phyloP scores from a whole-genome alignment of 1,284 basidiomycete genomes.

The Irpex sp. region DNA sequence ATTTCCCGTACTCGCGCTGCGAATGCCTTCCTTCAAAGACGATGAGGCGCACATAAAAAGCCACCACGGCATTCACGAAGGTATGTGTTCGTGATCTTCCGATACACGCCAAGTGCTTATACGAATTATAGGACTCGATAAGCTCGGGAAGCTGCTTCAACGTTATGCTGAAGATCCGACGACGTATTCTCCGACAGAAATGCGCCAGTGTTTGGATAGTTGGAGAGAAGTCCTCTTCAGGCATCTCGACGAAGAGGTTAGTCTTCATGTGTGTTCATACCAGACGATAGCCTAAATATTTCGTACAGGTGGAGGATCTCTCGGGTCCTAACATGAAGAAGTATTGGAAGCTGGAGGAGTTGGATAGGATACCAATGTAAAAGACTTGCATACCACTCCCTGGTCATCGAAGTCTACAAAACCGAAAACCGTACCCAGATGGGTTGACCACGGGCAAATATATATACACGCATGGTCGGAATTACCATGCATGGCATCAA shows the following conservation, averaged over 20 bases:
- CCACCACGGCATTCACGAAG: conserved; percentile 67
- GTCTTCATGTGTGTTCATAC: conserved; percentile 27
- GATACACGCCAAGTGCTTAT: not conserved
- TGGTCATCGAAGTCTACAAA: too few relatives aligned
- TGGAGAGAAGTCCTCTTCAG: conserved; percentile 63
- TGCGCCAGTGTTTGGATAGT: conserved; percentile 57
- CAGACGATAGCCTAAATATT: not conserved
- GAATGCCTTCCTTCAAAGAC: conserved; percentile 57
- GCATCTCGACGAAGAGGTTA: conserved; percentile 62
- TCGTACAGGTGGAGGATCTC: conserved; percentile 45
- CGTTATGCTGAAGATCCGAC: conserved; percentile 46
- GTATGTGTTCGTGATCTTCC: conserved; percentile 30
- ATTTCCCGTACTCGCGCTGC: conserved; percentile 61
- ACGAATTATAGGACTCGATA: conserved; percentile 45
- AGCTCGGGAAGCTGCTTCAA: conserved; percentile 42
- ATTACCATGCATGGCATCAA: too few relatives aligned
- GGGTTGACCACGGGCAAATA: too few relatives aligned
- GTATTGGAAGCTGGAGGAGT: conserved; percentile 60
- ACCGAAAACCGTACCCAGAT: too few relatives aligned
- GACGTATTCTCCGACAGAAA: conserved; percentile 52
- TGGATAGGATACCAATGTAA: conserved; percentile 45
- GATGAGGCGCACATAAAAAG: conserved; percentile 53
- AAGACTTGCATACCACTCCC: too few relatives aligned
- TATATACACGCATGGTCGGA: too few relatives aligned
- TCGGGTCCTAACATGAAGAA: conserved; percentile 59